phyloP scores from a whole-genome alignment of 176 grass and related monocot species.

The Rhynchospora breviuscula region DNA sequence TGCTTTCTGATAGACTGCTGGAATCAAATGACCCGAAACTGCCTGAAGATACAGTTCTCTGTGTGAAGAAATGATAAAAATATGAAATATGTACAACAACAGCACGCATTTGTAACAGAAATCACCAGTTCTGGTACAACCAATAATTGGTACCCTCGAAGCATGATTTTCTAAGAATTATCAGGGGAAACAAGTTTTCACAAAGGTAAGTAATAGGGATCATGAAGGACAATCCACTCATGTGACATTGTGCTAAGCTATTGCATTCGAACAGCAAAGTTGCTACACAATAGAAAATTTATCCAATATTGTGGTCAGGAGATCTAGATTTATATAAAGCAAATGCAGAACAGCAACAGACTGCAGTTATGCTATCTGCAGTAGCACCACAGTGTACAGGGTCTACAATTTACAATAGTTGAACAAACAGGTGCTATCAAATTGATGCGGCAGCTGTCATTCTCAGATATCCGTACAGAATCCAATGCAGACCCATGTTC shows the following conservation, averaged over 20 bases:
- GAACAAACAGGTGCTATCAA: background rate
- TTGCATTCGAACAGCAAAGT: background rate
- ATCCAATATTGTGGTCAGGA: background rate
- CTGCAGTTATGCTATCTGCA: background rate
- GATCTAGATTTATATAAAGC: background rate
- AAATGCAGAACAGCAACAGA: background rate
- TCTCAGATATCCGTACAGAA: background rate
- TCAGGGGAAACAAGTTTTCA: background rate
- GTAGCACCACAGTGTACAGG: background rate
- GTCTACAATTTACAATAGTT: background rate
- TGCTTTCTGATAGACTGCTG: slow-evolving; percentile 30
- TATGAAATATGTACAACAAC: background rate
- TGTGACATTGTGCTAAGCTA: background rate
- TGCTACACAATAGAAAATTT: background rate
- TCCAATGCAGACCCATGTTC: background rate
- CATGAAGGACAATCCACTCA: background rate
- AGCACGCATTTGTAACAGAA: background rate
- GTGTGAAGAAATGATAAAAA: slow-evolving; percentile 32
- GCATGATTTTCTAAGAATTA: background rate
- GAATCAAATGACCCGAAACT: slow-evolving; percentile 86
- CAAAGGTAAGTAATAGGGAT: background rate
- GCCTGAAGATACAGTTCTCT: slow-evolving; percentile 81
- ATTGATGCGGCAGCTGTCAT: background rate
- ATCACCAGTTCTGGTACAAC: background rate
- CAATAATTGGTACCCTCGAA: background rate